phyloP scores from a whole-genome alignment of 805 yeast genomes.

The Suhomyces canberraensis region DNA sequence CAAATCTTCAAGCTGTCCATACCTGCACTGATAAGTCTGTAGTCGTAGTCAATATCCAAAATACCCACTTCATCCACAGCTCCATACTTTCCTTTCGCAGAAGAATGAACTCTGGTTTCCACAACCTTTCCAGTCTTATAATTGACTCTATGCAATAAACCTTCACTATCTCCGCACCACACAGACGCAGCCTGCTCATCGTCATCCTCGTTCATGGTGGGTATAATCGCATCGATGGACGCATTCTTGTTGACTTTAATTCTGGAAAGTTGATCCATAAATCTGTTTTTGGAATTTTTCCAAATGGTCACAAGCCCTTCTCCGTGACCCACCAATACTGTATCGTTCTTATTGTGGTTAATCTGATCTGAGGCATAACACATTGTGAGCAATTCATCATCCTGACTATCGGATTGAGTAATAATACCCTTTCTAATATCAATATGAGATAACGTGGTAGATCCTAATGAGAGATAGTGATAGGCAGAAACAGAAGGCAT shows the following conservation, averaged over 20 bases:
- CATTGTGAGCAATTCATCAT: conserved; percentile 83
- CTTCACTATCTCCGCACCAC: conserved; percentile 82
- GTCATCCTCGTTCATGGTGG: conserved; percentile 52
- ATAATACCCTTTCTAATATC: conserved; percentile 74
- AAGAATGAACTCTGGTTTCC: conserved; percentile 65
- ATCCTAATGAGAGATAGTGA: conserved; percentile 76
- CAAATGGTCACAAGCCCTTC: conserved; percentile 87
- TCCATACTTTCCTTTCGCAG: conserved; percentile 30
- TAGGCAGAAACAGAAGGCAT: conserved; percentile 71
- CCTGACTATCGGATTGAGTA: conserved; percentile 80
- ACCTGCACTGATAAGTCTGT: conserved; percentile 77
- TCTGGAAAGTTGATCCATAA: conserved; percentile 76
- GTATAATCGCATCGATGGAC: conserved; percentile 67
- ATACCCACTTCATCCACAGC: conserved; percentile 68
- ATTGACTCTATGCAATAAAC: conserved; percentile 65
- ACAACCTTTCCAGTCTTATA: conserved; percentile 59
- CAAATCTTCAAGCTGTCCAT: conserved; percentile 81
- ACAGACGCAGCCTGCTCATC: conserved; percentile 46
- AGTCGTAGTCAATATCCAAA: conserved; percentile 77
- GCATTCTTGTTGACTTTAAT: conserved; percentile 66
- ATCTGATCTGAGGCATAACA: conserved; percentile 56
- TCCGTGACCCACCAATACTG: conserved; percentile 81
- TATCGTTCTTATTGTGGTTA: conserved; percentile 50
- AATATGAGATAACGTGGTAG: conserved; percentile 74
- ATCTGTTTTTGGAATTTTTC: conserved; percentile 67